A percentile compares a stretch with the other conserved stretches of the same genome.
These are phyloP conservation scores for Hypoxylon crocopeplum DNA, from an alignment of 495 filamentous ascomycete species.

Conservation along the genomic window DNA sequence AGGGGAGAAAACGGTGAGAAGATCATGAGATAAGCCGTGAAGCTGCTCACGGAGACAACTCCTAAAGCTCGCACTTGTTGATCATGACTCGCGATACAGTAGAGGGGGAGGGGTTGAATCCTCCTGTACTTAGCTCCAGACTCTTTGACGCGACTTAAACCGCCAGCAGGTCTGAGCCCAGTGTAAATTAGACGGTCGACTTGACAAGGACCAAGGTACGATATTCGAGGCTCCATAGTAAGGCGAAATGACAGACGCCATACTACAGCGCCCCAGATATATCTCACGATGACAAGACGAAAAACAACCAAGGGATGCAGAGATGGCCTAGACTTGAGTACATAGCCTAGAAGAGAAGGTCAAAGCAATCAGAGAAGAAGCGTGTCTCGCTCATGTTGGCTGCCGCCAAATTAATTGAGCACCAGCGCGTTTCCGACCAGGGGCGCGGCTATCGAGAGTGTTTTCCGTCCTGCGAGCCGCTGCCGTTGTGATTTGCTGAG, in stretches of 20 bases:
- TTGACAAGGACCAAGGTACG: background rate
- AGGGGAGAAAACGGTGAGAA: too few relatives aligned
- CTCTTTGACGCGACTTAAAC: slow-evolving; percentile 6
- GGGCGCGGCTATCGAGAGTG: slow-evolving; percentile 27
- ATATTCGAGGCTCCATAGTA: too few relatives aligned
- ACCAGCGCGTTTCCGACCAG: slow-evolving; percentile 20
- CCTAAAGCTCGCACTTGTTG: too few relatives aligned
- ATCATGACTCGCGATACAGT: background rate
- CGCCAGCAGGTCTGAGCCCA: slow-evolving; percentile 22
- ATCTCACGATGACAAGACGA: background rate
- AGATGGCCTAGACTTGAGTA: slow-evolving; percentile 2
- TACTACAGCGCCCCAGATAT: too few relatives aligned
- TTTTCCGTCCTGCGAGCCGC: slow-evolving; percentile 8
- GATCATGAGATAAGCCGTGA: too few relatives aligned
- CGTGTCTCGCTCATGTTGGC: slow-evolving; percentile 28
- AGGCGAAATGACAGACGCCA: too few relatives aligned
- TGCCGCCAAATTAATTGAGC: slow-evolving; percentile 35
- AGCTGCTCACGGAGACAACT: slow-evolving; percentile 1
- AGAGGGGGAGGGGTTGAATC: slow-evolving; percentile 25
- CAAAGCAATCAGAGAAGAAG: slow-evolving; percentile 10
- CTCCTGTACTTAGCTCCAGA: slow-evolving; percentile 7
- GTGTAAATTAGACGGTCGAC: background rate
- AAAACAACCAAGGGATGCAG: background rate
- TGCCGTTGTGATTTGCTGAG: slow-evolving; percentile 15
- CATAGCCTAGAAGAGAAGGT: slow-evolving; percentile 1